phyloP scores from a whole-genome alignment of 768 basidiomycete species.

The Hemileccinum impolitum region DNA sequence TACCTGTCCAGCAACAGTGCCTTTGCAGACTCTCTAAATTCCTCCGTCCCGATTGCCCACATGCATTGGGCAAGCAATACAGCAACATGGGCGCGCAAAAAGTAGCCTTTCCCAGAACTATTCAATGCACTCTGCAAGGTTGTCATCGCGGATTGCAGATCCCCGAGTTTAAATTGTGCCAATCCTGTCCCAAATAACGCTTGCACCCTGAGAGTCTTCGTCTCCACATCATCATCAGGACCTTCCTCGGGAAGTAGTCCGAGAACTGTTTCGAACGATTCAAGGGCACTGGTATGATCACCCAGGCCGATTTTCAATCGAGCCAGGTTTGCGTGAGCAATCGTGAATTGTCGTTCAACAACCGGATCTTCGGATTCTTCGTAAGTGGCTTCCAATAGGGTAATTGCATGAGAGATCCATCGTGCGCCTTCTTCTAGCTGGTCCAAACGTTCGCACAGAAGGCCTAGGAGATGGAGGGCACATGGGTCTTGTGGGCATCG shows the following conservation, averaged over 20 bases:
- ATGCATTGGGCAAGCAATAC: constrained; percentile 82
- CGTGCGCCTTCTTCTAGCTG: constrained; percentile 58
- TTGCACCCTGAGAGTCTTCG: constrained; percentile 51
- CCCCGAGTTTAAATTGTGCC: constrained; percentile 61
- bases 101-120: constrained; percentile 44
- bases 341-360: constrained; percentile 74
- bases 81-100: constrained; percentile 62
- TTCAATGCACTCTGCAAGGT: constrained; percentile 66
- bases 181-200: constrained; percentile 70
- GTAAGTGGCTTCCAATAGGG: constrained; percentile 79
- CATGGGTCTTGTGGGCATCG: constrained; percentile 65
- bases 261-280: constrained; percentile 68
- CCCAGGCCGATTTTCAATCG: constrained; percentile 63
- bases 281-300: constrained; percentile 58
- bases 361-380: constrained; percentile 80
- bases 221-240: constrained; percentile 31
- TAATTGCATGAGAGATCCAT: constrained; percentile 59
- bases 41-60: constrained; percentile 78
- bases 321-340: constrained; percentile 80
- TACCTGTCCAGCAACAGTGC: constrained; percentile 80
- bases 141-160: constrained; percentile 59
- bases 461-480: constrained; percentile 78
- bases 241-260: constrained; percentile 61
- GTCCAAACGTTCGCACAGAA: constrained; percentile 83
- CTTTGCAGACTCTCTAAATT: constrained; percentile 75